phyloP scores from a whole-genome alignment of 169 alveolate genomes.

The Plasmodium blacklocki region DNA sequence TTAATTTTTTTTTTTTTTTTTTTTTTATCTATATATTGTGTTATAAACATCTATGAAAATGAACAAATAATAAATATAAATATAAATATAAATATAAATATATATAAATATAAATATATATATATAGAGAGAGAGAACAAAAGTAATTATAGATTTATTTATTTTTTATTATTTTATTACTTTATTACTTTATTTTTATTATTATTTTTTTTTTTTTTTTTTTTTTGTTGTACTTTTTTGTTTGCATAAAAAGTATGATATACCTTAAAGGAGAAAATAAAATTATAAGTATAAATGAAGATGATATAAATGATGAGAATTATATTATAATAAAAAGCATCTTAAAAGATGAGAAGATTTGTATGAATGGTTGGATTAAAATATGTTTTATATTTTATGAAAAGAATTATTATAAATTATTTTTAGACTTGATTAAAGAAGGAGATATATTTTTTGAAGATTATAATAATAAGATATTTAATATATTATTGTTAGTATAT shows the following conservation, averaged over 20 bases:
- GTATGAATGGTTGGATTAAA: slow-evolving; percentile 50
- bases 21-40: too few relatives aligned
- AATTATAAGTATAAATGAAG: slow-evolving; percentile 38
- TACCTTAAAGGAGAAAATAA: slow-evolving; percentile 19
- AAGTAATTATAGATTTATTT: too few relatives aligned
- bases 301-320: slow-evolving; percentile 63
- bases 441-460: slow-evolving; percentile 39
- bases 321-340: slow-evolving; percentile 25
- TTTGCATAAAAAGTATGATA: slow-evolving; percentile 17
- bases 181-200: too few relatives aligned
- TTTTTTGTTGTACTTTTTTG: too few relatives aligned
- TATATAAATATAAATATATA: too few relatives aligned
- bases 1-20: too few relatives aligned
- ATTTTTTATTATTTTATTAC: too few relatives aligned
- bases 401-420: slow-evolving; percentile 46
- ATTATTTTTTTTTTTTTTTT: too few relatives aligned
- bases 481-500: slow-evolving; percentile 28
- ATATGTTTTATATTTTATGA: slow-evolving; percentile 24
- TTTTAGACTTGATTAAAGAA: slow-evolving; percentile 51
- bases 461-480: slow-evolving; percentile 17
- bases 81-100: too few relatives aligned
- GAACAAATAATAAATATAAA: too few relatives aligned
- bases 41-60: too few relatives aligned
- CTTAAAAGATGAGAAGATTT: slow-evolving; percentile 35
- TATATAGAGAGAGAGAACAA: too few relatives aligned